A percentile compares a stretch with the other conserved stretches of the same genome.
These are phyloP conservation scores for Jimgerdemannia lactiflua DNA, from an alignment of 192 early-diverging fungal genomes.

Conservation along the genomic window DNA sequence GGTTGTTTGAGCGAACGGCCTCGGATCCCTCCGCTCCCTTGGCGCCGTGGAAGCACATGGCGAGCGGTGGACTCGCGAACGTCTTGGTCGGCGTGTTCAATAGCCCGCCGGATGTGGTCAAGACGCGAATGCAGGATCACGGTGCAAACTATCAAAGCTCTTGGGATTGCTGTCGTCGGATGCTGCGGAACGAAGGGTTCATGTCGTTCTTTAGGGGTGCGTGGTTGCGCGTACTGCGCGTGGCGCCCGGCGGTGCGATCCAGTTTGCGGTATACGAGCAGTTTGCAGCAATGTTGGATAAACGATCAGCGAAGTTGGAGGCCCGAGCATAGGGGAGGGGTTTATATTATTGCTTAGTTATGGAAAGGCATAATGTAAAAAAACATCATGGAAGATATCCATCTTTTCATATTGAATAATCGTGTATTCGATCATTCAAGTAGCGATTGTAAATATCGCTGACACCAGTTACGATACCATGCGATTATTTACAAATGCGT, in stretches of 20 bases:
- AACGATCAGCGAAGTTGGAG: not conserved
- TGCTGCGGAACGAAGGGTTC: slow-evolving; percentile 34
- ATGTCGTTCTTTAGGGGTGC: slow-evolving; percentile 37
- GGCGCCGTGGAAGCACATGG: slow-evolving; percentile 35
- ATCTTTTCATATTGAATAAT: too few species aligned
- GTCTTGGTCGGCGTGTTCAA: slow-evolving; percentile 37
- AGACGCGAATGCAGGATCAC: slow-evolving; percentile 45
- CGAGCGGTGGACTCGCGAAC: slow-evolving; percentile 38
- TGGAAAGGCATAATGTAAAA: too few species aligned
- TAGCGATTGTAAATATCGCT: too few species aligned
- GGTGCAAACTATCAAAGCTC: slow-evolving; percentile 20
- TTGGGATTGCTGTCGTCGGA: slow-evolving; percentile 29
- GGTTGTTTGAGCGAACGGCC: slow-evolving; percentile 23
- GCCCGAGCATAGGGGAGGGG: too few species aligned
- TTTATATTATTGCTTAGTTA: too few species aligned
- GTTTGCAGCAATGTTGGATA: slow-evolving; percentile 17
- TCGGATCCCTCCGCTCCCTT: slow-evolving; percentile 18
- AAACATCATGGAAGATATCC: too few species aligned
- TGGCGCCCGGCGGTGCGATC: slow-evolving; percentile 40
- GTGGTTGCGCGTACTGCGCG: slow-evolving; percentile 31
- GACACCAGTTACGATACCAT: too few species aligned
- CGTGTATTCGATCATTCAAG: too few species aligned
- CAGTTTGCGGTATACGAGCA: slow-evolving; percentile 33
- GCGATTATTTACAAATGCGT: too few species aligned
- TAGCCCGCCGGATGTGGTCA: slow-evolving; percentile 42